These are phyloP conservation scores for Saccharomyces pastorianus DNA, from an alignment of 1,139 yeast genomes.

Conservation along the genomic window DNA sequence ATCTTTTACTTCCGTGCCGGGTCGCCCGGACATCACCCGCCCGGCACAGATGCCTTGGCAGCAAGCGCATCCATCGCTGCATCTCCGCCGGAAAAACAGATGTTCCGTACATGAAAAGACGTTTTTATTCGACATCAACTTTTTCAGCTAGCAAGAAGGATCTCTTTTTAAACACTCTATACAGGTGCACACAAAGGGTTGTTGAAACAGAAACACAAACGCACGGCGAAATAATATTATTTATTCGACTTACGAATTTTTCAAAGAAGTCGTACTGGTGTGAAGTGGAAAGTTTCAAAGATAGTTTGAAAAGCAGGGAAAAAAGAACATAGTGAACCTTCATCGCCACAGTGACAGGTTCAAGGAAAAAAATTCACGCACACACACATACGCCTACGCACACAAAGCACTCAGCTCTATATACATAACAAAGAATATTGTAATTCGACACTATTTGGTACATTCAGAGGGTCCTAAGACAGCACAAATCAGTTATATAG, in stretches of 20 bases:
- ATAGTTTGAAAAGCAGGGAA: not conserved
- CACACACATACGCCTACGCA: not conserved
- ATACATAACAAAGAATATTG: not conserved
- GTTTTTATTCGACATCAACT: not conserved
- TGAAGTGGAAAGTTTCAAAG: not conserved
- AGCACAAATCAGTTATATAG: not conserved
- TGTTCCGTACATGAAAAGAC: constrained; percentile 1
- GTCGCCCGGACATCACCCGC: not conserved
- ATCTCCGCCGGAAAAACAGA: not conserved
- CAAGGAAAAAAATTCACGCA: not conserved
- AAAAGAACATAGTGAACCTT: not conserved
- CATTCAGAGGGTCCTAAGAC: not conserved
- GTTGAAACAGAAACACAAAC: not conserved
- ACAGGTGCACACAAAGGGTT: not conserved
- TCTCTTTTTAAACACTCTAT: not conserved
- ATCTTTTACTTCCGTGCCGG: not conserved
- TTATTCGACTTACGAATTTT: not conserved
- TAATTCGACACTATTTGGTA: not conserved
- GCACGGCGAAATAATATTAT: not conserved
- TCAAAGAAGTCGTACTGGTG: not conserved
- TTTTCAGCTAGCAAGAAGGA: not conserved
- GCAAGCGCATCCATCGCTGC: constrained; percentile 1
- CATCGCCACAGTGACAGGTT: not conserved
- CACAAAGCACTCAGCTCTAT: not conserved
- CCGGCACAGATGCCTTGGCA: not conserved